phyloP scores from a whole-genome alignment of 305 asterid genomes.

The Solanum hybrid region DNA sequence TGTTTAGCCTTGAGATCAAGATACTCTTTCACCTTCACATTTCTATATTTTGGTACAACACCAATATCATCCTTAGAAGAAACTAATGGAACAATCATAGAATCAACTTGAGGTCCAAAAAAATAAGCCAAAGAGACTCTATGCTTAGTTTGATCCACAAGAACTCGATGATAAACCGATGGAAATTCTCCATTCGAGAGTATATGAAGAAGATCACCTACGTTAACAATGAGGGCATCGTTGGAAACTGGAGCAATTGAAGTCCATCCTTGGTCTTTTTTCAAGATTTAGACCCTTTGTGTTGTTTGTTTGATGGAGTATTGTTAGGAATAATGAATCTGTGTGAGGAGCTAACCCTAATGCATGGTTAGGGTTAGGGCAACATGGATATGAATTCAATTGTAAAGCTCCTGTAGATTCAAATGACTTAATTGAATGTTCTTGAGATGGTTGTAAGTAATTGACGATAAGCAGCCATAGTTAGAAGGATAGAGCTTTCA shows the following conservation, averaged over 20 bases:
- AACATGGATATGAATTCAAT: conserved; percentile 67
- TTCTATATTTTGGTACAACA: conserved; percentile 23
- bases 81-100: conserved; percentile 29
- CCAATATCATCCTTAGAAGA: conserved; percentile 3
- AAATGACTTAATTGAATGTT: conserved; percentile 16
- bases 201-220: conserved; percentile 67
- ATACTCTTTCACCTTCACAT: conserved; percentile 48
- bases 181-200: conserved; percentile 41
- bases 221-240: conserved; percentile 51
- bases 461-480: conserved; percentile 35
- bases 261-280: conserved; percentile 41
- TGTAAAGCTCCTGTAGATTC: conserved; percentile 49
- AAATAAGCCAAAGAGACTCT: conserved; percentile 48
- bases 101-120: conserved; percentile 40
- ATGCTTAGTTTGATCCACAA: conserved; percentile 38
- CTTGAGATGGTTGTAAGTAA: conserved; percentile 26
- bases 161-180: conserved; percentile 43
- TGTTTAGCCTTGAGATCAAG: conserved; percentile 43
- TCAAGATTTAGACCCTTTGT: conserved; percentile 52
- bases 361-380: conserved; percentile 61
- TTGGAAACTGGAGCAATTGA: conserved; percentile 27
- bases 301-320: conserved; percentile 55
- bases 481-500: conserved; percentile 44
- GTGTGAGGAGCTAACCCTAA: conserved; percentile 76
- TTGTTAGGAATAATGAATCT: conserved; percentile 53